Conservation (phyloP, 768 basidiomycete genomes). For the Tulasnella sp. region DNA sequence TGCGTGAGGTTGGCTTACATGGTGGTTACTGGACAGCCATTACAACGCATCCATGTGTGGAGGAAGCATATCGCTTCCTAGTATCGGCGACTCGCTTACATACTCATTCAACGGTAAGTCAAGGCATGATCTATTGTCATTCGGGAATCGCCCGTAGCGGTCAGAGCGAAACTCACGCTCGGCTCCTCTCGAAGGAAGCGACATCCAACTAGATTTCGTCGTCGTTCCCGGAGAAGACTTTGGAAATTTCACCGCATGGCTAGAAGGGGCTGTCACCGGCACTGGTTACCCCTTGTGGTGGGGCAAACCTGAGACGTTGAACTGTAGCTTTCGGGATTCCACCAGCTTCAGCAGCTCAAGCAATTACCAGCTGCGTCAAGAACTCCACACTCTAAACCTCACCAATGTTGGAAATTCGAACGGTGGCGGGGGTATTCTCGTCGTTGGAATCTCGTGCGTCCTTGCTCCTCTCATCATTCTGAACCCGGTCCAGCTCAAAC, state of each 20-base stretch:
- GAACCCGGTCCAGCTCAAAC: neutral
- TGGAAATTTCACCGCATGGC: neutral
- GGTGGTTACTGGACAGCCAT: neutral
- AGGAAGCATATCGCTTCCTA: neutral
- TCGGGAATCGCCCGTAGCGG: neutral
- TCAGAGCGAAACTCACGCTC: neutral
- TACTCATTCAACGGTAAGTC: neutral
- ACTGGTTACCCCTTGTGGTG: neutral
- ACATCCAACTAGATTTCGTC: neutral
- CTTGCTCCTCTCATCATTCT: neutral
- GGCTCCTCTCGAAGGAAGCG: neutral
- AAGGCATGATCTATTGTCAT: neutral
- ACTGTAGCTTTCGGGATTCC: neutral
- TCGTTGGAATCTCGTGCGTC: neutral
- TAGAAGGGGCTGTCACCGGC: neutral
- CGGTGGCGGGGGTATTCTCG: neutral
- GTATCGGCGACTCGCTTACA: neutral
- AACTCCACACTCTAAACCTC: neutral
- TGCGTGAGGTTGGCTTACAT: neutral
- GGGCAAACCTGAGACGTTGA: neutral
- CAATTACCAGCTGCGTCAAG: neutral
- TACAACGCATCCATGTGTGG: neutral
- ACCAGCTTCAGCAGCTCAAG: neutral
- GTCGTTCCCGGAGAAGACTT: neutral
- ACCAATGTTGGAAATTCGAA: neutral